Evolutionary conservation across 257 asterid genomes (phyloP), one percentile per base, ranked within the genome.

Genomic region (Solanum gandarillasii): DNA sequence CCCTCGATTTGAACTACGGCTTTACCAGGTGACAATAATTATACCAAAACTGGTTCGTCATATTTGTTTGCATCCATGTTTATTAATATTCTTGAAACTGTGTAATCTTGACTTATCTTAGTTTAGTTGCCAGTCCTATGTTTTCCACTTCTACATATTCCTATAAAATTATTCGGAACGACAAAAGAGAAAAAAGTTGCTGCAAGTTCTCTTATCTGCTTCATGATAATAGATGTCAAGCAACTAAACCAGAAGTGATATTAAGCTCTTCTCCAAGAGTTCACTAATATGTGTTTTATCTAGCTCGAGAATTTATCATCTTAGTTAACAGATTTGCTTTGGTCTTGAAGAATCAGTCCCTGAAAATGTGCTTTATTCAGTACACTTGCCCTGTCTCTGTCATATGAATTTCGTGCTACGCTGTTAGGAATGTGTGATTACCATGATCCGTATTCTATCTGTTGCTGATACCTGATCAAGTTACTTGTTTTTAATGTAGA

Each of bases 1-100:
- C 16, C 99, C 99, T 86, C 98, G 99, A 72, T 95, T 97, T 91
- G 99, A 97, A 88, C 75, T 97, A 91, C 93, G 92, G 83, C 98
- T 94, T 46, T 95, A 95, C 92, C 93, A 95, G 99, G 99, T 97
- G 92, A 84, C 46, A 8, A 25, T 23, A 41, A 73, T 83, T 71
- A 58, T 13, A 34, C 48, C 48, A 12, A 35, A 27, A 78, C 55
- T 41, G 67, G 65, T 81, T 16, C 27, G 2, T 79, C 65, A 79
- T 79, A 41, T 14, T 14, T 79, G 36, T 41, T 18, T 41, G 65
- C 65, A 79, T 76, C 35, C 60, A 25, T 12, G 7, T n/a, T 76
- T 39, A 25, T 41, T 4, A n/a, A 76, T 23, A 76, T 14, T 79
- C 12, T 6, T 79, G 65, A 43, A 39, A 23, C 23, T 39, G 0